Evolutionary conservation across 768 basidiomycete species (phyloP), one percentile per base, ranked within the genome.

Genomic region (Termitomyces sp.): DNA sequence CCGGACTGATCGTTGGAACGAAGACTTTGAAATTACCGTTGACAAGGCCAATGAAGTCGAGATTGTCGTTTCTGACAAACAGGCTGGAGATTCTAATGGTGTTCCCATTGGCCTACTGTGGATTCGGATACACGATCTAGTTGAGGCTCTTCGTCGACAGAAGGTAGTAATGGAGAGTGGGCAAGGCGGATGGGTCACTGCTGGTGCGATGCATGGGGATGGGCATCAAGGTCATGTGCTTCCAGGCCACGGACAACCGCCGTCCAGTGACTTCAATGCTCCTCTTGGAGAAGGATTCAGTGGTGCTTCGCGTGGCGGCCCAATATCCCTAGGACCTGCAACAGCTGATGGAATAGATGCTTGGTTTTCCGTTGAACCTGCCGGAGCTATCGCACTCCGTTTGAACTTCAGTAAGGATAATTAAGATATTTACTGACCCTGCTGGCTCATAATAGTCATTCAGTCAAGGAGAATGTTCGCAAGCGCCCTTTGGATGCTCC

Each of bases 11-110:
- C 87, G 91, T 46, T 99, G 97, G 97, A 92, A 93, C 69, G 95
- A 99, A 72, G 92, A 94, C 58, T 98, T 98, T 61, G 94, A 96
- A 72, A 92, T 99, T 58, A 80, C 87, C 0, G 91, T 98, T 42
- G 96, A 98, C 77, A 98, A 98, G 73, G 95, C 96, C 14, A 98
- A 96, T 69, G 97, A 99, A 78, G 90, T 98, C 50, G 97, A 98
- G 74, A 87, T 99, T 53, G 91, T 93, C 32, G 84, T 99, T 33
- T 94, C 94, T 66, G 97, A 99, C 73, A 93, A 93, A 64, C 90
- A 92, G 66, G 82, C 84, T 20, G 87, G 86, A 57, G 92, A 94
- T 60, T 75, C 77, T 14, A 83, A 93, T 63, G 87, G 92, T 1
- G 82, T 90, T 14, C 95, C 94, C 35, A 94, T 98, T 60, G 97